phyloP scores from a whole-genome alignment of 495 filamentous ascomycete genomes.

The Arthonia radiata region DNA sequence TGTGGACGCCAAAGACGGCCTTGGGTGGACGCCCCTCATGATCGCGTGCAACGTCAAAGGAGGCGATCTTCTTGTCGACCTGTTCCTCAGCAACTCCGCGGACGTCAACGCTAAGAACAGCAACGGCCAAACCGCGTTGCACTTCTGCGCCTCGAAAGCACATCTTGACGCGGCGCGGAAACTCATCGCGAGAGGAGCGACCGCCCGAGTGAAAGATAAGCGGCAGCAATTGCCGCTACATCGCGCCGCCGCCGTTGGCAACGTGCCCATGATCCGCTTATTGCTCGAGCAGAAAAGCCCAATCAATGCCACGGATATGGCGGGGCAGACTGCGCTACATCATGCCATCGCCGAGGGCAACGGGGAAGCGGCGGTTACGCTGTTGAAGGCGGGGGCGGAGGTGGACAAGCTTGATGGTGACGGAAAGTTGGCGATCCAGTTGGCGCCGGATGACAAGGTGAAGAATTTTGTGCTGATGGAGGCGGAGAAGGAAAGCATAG shows the following conservation, averaged over 20 bases:
- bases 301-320: slow-evolving; percentile 61
- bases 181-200: slow-evolving; percentile 51
- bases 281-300: slow-evolving; percentile 60
- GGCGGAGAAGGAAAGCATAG: too few relatives aligned
- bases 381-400: slow-evolving; percentile 70
- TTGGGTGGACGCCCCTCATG: slow-evolving; percentile 89
- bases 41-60: slow-evolving; percentile 65
- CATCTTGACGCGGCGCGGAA: slow-evolving; percentile 60
- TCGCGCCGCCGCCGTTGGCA: slow-evolving; percentile 73
- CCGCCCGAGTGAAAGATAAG: slow-evolving; percentile 62
- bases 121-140: slow-evolving; percentile 74
- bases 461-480: too few relatives aligned
- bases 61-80: slow-evolving; percentile 38
- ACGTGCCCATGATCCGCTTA: slow-evolving; percentile 58
- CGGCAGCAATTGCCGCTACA: slow-evolving; percentile 71
- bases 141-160: slow-evolving; percentile 76
- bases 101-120: slow-evolving; percentile 66
- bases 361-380: slow-evolving; percentile 58
- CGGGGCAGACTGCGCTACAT: slow-evolving; percentile 71
- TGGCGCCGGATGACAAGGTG: slow-evolving; percentile 64
- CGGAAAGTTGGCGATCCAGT: slow-evolving; percentile 47
- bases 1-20: slow-evolving; percentile 69
- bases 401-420: slow-evolving; percentile 51
- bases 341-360: slow-evolving; percentile 85
- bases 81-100: slow-evolving; percentile 57